Conservation (phyloP, 1,284 basidiomycete genomes). For the Leccinum fuscescens region DNA sequence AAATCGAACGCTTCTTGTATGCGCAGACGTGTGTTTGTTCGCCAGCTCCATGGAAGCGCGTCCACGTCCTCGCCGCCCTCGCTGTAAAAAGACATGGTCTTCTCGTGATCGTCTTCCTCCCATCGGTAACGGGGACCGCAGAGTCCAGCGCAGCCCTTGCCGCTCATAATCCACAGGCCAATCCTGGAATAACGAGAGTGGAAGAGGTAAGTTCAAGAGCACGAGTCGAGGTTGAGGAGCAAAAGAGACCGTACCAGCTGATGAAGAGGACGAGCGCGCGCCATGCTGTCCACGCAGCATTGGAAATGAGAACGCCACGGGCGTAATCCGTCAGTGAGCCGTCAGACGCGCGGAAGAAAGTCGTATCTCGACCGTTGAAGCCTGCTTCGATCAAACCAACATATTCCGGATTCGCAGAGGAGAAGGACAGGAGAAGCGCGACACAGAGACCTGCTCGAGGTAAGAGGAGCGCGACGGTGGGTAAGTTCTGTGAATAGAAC, state of each 20-base stretch:
- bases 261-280: slow-evolving; percentile 59
- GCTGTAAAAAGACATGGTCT: slow-evolving; percentile 48
- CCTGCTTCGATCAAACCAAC: slow-evolving; percentile 49
- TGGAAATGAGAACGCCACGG: slow-evolving; percentile 69
- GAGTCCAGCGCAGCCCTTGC: slow-evolving; percentile 72
- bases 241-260: slow-evolving; percentile 50
- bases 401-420: slow-evolving; percentile 45
- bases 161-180: slow-evolving; percentile 72
- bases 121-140: slow-evolving; percentile 78
- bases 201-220: background rate
- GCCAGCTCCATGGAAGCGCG: slow-evolving; percentile 72
- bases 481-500: slow-evolving; percentile 76
- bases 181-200: slow-evolving; percentile 42
- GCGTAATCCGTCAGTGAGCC: slow-evolving; percentile 73
- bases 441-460: slow-evolving; percentile 75
- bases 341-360: slow-evolving; percentile 63
- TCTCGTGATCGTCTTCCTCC: slow-evolving; percentile 75
- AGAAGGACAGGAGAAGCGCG: slow-evolving; percentile 68
- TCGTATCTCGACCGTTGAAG: slow-evolving; percentile 55
- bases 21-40: slow-evolving; percentile 63
- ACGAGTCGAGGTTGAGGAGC: background rate
- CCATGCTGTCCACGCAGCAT: slow-evolving; percentile 75
- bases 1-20: slow-evolving; percentile 79
- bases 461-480: slow-evolving; percentile 73
- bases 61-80: slow-evolving; percentile 48